phyloP scores from a whole-genome alignment of 495 filamentous ascomycete species.

The Clavariopsis aquatica region DNA sequence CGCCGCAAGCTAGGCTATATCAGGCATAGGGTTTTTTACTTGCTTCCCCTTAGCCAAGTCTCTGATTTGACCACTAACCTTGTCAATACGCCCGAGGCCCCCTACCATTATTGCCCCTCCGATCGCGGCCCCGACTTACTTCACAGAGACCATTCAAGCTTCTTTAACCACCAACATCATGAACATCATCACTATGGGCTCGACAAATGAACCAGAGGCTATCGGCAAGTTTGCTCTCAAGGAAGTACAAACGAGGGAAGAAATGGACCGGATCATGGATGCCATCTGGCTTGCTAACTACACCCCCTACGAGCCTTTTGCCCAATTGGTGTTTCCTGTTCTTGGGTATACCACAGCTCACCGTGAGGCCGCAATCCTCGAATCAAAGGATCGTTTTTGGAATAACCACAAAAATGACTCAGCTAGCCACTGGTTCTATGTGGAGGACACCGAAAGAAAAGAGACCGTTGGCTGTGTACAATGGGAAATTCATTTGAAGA shows the following conservation, averaged over 20 bases:
- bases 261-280: constrained; percentile 24
- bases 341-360: constrained; percentile 4
- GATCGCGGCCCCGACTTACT: neutral
- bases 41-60: too few species aligned
- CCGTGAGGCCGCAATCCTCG: constrained; percentile 16
- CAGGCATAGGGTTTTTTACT: too few species aligned
- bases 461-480: constrained; percentile 22
- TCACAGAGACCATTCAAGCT: neutral
- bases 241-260: constrained; percentile 10
- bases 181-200: neutral
- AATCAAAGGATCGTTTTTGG: constrained; percentile 28
- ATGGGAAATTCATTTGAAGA: constrained; percentile 15
- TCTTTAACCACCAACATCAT: neutral
- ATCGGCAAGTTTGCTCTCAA: constrained; percentile 4
- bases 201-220: neutral
- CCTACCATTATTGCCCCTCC: neutral
- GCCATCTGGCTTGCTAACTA: constrained; percentile 30
- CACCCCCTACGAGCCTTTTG: constrained; percentile 28
- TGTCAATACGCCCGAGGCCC: neutral
- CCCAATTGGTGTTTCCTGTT: constrained; percentile 26
- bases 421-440: constrained; percentile 33
- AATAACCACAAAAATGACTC: constrained; percentile 6
- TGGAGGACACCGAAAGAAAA: constrained; percentile 1
- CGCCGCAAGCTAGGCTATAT: neutral
- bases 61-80: neutral